phyloP scores from a whole-genome alignment of 306 rosid genomes.

The Carpinus fangiana region DNA sequence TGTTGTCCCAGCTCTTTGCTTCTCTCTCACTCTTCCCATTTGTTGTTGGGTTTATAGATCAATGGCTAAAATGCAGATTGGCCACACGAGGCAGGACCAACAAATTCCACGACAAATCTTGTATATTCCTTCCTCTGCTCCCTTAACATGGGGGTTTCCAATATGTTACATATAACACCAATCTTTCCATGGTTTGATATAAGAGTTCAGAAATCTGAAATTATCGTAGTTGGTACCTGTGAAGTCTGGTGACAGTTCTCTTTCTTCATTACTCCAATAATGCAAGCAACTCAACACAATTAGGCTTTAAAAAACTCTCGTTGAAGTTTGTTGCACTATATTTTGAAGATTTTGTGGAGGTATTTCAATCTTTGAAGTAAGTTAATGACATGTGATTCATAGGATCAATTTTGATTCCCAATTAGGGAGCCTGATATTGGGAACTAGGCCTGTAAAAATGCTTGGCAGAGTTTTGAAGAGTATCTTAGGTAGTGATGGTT shows the following conservation, averaged over 20 bases:
- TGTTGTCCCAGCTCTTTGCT: conserved; percentile 19
- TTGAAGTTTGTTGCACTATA: not conserved
- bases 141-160: conserved; percentile 3
- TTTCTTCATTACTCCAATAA: not conserved
- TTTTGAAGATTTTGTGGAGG: not conserved
- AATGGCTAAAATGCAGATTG: conserved; percentile 21
- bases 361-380: no score
- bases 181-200: not conserved
- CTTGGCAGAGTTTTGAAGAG: not conserved
- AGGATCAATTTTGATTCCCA: no score
- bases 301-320: not conserved
- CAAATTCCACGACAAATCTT: conserved; percentile 30
- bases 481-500: not conserved
- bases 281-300: not conserved
- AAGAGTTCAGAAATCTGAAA: not conserved
- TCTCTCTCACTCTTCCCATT: conserved; percentile 14
- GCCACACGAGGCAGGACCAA: conserved; percentile 34
- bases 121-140: conserved; percentile 36
- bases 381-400: no score
- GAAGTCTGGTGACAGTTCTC: not conserved
- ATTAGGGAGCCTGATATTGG: no score
- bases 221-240: not conserved
- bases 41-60: not conserved
- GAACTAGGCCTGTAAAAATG: no score
- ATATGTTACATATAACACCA: conserved; percentile 13